Evolutionary conservation across 2,329 filamentous ascomycete genomes (phyloP).

Genomic region (Microdochium paspali): DNA sequence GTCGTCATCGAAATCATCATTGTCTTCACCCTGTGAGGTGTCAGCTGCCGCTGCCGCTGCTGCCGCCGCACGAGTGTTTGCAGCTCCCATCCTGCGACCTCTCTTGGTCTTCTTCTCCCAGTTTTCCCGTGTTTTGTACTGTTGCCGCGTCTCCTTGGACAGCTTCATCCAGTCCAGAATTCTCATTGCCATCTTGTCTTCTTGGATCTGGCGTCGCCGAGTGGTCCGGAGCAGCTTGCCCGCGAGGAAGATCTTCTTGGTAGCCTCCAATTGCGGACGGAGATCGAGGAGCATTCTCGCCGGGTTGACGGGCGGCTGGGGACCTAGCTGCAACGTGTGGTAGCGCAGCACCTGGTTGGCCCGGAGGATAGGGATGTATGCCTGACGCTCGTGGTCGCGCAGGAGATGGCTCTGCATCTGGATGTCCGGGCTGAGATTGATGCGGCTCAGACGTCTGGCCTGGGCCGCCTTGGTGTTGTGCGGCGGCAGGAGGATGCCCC

Average conservation of each 20-base stretch:
- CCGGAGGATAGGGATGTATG: background rate
- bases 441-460: no score
- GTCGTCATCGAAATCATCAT: no score
- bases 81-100: no score
- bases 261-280: background rate
- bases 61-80: no score
- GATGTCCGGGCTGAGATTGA: background rate
- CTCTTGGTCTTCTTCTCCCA: no score
- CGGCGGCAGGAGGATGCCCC: no score
- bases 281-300: background rate
- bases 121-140: no score
- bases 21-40: no score
- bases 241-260: background rate
- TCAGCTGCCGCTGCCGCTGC: no score
- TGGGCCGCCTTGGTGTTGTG: no score
- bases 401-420: background rate
- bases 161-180: no score
- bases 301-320: background rate
- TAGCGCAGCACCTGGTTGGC: background rate
- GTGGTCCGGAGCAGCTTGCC: background rate
- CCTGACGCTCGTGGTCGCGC: background rate
- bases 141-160: no score
- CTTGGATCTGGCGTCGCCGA: background rate
- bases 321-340: background rate
- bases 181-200: background rate